Percentiles rank a stretch among this genome's conserved stretches.
These are phyloP conservation scores for Termitomyces sp. DNA, from an alignment of 768 basidiomycete species.

Conservation along the genomic window DNA sequence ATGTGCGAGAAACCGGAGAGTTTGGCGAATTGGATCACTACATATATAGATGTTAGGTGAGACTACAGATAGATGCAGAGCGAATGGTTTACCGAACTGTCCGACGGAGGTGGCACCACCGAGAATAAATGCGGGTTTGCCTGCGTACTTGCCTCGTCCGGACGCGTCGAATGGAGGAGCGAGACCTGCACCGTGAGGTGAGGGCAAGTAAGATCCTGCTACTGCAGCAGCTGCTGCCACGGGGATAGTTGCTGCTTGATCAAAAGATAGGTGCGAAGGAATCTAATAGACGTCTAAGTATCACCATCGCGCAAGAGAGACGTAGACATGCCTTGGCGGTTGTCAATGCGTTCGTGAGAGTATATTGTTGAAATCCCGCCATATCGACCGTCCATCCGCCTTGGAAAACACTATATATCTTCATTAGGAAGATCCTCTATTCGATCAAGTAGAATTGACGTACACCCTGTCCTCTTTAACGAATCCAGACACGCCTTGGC, in stretches of 20 bases:
- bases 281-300: constrained; percentile 19
- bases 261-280: constrained; percentile 28
- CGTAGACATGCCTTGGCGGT: constrained; percentile 11
- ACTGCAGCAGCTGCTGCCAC: constrained; percentile 22
- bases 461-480: constrained; percentile 50
- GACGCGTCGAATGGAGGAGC: constrained; percentile 25
- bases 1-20: constrained; percentile 34
- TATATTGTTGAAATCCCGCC: constrained; percentile 23
- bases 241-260: constrained; percentile 31
- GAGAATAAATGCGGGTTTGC: constrained; percentile 27
- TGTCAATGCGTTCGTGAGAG: constrained; percentile 14
- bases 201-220: constrained; percentile 23
- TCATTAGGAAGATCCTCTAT: background rate
- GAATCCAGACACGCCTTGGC: constrained; percentile 43
- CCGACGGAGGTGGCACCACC: constrained; percentile 33
- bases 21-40: constrained; percentile 20
- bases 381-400: constrained; percentile 7
- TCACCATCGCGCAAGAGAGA: background rate
- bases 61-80: background rate
- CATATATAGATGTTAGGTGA: background rate
- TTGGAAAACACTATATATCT: constrained; percentile 11
- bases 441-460: constrained; percentile 10
- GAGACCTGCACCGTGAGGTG: constrained; percentile 22
- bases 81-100: constrained; percentile 23
- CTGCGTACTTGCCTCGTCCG: constrained; percentile 22